phyloP scores from a whole-genome alignment of 768 basidiomycete genomes.

The Fomitopsis pulvina region DNA sequence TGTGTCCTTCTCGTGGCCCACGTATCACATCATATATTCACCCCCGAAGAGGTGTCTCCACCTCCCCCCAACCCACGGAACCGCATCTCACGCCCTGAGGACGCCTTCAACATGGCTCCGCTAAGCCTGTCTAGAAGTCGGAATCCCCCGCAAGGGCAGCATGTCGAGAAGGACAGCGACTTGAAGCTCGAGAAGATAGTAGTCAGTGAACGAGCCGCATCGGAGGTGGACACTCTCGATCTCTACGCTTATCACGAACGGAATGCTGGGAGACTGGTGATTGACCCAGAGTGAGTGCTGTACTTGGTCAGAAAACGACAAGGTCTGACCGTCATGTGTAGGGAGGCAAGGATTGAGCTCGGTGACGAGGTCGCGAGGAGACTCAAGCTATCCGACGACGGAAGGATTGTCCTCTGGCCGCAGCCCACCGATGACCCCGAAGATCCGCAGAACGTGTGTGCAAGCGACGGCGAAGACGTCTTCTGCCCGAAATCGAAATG shows the following conservation, averaged over 20 bases:
- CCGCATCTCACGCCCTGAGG: background rate
- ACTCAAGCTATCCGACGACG: conserved; percentile 52
- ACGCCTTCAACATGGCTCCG: background rate
- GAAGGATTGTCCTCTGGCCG: conserved; percentile 60
- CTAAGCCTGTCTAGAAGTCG: background rate
- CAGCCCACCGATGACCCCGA: conserved; percentile 56
- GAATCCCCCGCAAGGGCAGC: background rate
- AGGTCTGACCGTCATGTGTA: conserved; percentile 15
- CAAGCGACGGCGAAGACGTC: too few species aligned
- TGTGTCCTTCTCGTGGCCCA: background rate
- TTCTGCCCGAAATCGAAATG: background rate
- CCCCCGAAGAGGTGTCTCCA: background rate
- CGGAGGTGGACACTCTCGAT: background rate
- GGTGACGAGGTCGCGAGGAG: conserved; percentile 46
- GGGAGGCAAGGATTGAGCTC: conserved; percentile 58
- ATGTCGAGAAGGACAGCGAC: background rate
- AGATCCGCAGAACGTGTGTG: conserved; percentile 56
- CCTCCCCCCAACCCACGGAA: background rate
- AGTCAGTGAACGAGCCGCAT: background rate
- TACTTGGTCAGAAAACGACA: background rate
- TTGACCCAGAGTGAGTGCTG: conserved; percentile 49
- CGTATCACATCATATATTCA: background rate
- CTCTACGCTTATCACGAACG: conserved; percentile 40
- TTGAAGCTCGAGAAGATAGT: background rate
- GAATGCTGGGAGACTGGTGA: conserved; percentile 50